Evolutionary conservation across 2,329 filamentous ascomycete species (phyloP), one percentile per base, ranked within the genome.

Genomic region (Neoscytalidium dimidiatum): DNA sequence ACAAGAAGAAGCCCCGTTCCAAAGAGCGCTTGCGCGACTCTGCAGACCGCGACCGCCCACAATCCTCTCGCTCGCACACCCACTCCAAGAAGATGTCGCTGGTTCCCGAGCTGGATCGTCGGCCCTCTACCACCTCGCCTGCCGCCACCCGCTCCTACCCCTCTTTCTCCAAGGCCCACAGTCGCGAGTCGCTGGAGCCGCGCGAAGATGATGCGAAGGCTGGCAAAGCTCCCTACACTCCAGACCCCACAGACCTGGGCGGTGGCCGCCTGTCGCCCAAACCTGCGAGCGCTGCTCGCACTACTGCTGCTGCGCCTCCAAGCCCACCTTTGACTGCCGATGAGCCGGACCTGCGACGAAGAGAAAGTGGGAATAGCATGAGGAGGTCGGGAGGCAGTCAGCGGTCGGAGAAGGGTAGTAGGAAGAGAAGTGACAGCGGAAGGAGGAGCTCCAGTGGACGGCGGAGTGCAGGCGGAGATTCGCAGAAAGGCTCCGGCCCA

Each of bases 151-250:
- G 38, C 38, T 90, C 92, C 6, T 96, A 97, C 74, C 92, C 93
- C 1, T 84, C 85, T 11, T 92, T 96, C 78, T 95, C 91, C 79
- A 97, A 96, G 79, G 91, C 91, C 13, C 92, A 96, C 77, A 96
- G 92, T 82, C 95, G 93, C 77, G 94, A 97, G 80, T 87, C 88
- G 49, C 86, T 97, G 62, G 84, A 87, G 68, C 89, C 87, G 73
- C 82, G 76, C 60, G 80, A 81, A 38, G 75, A 78, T 17, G 75
- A 73, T 60, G 68, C 73, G 26, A 75, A 70, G 57, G 68, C 73
- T 66, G 64, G 71, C 66, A 63, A 53, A 13, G 26, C 51, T n/a
- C 51, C 71, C 67, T 71, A 77, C 71, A 71, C 75, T 5, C 79
- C 81, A 13, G 79, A 81, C 44, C 70, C 78, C 11, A 81, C 81